Conservation (phyloP, 75 land plant genomes). For the Selaginella tamariscina region DNA sequence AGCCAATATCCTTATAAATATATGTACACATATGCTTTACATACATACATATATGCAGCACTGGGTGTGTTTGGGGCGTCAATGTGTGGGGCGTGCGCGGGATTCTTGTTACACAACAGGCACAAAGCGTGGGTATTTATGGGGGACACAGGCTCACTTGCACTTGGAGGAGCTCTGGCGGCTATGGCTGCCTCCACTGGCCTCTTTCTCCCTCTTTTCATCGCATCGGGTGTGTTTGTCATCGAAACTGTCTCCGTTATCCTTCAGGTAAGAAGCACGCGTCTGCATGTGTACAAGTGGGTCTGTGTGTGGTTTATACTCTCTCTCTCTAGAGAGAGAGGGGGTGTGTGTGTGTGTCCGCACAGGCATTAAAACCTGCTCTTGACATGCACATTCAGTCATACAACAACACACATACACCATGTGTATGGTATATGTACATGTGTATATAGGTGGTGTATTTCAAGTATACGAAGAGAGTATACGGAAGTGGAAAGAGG, state of each 20-base stretch:
- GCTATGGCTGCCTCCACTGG: conserved; percentile 95
- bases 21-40: too few species aligned
- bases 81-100: conserved; percentile 90
- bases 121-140: conserved; percentile 79
- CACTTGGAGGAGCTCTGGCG: conserved; percentile 88
- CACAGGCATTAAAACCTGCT: not conserved
- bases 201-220: conserved; percentile 80
- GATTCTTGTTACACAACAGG: conserved; percentile 79
- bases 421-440: not conserved
- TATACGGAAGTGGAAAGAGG: conserved; percentile 32
- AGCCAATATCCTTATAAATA: too few species aligned
- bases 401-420: not conserved
- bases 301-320: not conserved
- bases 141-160: conserved; percentile 89
- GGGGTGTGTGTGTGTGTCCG: not conserved
- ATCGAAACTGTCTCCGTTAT: conserved; percentile 57
- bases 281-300: not conserved
- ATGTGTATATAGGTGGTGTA: conserved; percentile 23
- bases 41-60: too few species aligned
- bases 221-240: conserved; percentile 66
- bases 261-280: conserved; percentile 40
- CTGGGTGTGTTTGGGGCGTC: conserved; percentile 87
- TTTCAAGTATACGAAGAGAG: conserved; percentile 35
- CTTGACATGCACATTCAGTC: not conserved
- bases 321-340: not conserved